phyloP scores from a whole-genome alignment of 2,329 filamentous ascomycete species.

The Fusarium nisikadoi region DNA sequence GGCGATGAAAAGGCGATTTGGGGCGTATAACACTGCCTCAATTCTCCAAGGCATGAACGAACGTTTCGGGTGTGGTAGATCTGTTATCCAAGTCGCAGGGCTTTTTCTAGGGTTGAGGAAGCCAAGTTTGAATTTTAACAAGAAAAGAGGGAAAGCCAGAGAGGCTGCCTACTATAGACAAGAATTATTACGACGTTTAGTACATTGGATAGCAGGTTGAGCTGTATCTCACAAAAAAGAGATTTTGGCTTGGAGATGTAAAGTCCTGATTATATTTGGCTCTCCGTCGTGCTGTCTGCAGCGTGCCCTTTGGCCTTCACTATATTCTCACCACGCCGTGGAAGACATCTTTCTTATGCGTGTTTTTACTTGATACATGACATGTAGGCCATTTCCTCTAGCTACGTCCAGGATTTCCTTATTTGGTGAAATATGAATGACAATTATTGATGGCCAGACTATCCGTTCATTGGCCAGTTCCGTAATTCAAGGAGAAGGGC shows the following conservation, averaged over 20 bases:
- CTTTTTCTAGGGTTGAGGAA: constrained; percentile 22
- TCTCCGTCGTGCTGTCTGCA: neutral
- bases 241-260: neutral
- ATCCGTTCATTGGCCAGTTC: neutral
- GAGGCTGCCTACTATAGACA: constrained; percentile 29
- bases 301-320: neutral
- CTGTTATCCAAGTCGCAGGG: constrained; percentile 42
- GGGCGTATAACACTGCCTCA: constrained; percentile 1
- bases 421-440: neutral
- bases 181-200: constrained; percentile 22
- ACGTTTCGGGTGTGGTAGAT: constrained; percentile 38
- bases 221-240: neutral
- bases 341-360: neutral
- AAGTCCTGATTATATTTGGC: neutral
- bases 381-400: neutral
- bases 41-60: constrained; percentile 28
- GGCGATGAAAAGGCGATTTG: constrained; percentile 6
- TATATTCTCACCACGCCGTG: too few species aligned
- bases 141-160: constrained; percentile 19
- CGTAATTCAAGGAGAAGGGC: too few species aligned
- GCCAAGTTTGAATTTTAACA: constrained; percentile 34
- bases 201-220: neutral
- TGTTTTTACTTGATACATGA: neutral
- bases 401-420: neutral
- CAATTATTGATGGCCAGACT: neutral